A percentile compares a stretch with the other conserved stretches of the same genome.
Evolutionary conservation across 2,329 filamentous ascomycete species (phyloP).

Genomic region (Hymenoscyphus fraxineus): DNA sequence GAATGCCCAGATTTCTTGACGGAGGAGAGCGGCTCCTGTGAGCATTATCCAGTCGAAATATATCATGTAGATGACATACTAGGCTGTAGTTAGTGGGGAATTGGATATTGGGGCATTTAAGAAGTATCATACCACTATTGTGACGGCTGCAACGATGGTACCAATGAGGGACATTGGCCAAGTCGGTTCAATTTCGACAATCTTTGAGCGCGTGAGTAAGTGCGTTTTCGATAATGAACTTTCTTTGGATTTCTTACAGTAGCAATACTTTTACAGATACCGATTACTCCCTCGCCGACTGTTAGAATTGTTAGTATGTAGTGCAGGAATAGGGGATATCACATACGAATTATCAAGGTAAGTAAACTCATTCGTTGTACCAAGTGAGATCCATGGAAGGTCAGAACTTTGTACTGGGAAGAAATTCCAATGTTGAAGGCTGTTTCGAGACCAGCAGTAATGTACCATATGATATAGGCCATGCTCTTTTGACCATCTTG

Average conservation of each 20-base stretch:
- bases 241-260: constrained; percentile 13
- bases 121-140: constrained; percentile 16
- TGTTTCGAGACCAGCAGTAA: constrained; percentile 25
- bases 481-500: constrained; percentile 5
- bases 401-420: constrained; percentile 35
- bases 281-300: constrained; percentile 30
- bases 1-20: constrained; percentile 39
- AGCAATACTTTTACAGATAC: constrained; percentile 23
- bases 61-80: constrained; percentile 30
- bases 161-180: constrained; percentile 17
- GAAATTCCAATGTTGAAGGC: constrained; percentile 25
- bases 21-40: constrained; percentile 21
- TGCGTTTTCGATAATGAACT: background rate
- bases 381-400: constrained; percentile 54
- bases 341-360: constrained; percentile 49
- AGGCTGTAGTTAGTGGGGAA: background rate
- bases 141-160: constrained; percentile 17
- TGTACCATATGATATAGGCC: constrained; percentile 21
- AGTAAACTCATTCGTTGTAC: constrained; percentile 56
- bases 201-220: constrained; percentile 4
- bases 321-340: too few relatives aligned
- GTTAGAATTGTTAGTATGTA: background rate
- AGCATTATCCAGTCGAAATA: constrained; percentile 27
- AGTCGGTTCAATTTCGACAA: constrained; percentile 14
- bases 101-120: background rate